Percentiles rank a stretch among this genome's conserved stretches.
These are phyloP conservation scores for Aquilaria yunnanensis DNA, from an alignment of 345 rosid species.

Conservation along the genomic window DNA sequence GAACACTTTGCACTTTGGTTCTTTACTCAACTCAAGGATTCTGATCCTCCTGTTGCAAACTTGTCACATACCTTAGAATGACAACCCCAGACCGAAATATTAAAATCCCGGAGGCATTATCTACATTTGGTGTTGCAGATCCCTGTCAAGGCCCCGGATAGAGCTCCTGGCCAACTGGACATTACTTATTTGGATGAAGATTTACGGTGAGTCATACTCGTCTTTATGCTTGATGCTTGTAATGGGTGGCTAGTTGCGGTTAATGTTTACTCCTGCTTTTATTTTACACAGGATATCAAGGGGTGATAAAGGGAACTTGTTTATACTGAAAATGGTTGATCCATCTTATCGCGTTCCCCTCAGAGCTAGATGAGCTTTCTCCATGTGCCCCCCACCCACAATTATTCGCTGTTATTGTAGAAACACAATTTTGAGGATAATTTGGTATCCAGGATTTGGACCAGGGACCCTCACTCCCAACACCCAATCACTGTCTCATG, in stretches of 20 bases:
- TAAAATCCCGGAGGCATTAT: no score
- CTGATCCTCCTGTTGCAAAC: not conserved
- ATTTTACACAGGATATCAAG: conserved; percentile 57
- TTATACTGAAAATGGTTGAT: conserved; percentile 88
- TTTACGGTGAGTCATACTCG: conserved; percentile 29
- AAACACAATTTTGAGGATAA: no score
- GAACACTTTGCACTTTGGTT: no score
- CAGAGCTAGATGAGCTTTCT: not conserved
- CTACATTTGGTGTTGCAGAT: conserved; percentile 22
- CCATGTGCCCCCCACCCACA: no score
- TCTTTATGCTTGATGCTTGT: not conserved
- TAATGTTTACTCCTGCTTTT: not conserved
- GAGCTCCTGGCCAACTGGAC: conserved; percentile 57
- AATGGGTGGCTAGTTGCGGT: not conserved
- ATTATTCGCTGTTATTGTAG: no score
- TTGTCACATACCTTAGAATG: not conserved
- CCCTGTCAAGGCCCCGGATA: conserved; percentile 55
- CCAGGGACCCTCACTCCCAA: no score
- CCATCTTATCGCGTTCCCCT: conserved; percentile 72
- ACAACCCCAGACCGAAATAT: not conserved
- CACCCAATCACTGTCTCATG: no score
- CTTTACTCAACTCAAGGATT: no score
- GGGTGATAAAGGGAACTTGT: conserved; percentile 89
- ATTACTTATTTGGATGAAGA: conserved; percentile 61
- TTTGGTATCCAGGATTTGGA: no score